These are phyloP conservation scores for Achaetomiella virescens DNA, from an alignment of 495 filamentous ascomycete genomes.

Conservation along the genomic window DNA sequence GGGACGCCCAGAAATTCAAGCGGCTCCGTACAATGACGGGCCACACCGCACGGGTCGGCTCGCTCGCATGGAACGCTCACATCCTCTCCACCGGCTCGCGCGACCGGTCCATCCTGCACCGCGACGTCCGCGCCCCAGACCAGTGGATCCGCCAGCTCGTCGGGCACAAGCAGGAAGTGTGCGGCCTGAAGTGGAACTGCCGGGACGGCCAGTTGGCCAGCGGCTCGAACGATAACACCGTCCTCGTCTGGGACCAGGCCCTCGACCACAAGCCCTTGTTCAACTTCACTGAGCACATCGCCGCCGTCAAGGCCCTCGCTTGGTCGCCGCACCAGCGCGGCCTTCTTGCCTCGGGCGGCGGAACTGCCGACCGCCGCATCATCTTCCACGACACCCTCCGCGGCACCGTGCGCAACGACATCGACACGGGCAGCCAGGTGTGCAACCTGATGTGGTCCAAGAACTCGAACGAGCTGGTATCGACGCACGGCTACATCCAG, in stretches of 20 bases:
- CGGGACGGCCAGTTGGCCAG: constrained; percentile 93
- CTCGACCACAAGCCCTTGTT: constrained; percentile 71
- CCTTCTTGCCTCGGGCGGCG: constrained; percentile 89
- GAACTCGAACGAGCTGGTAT: constrained; percentile 94
- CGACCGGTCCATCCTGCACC: constrained; percentile 88
- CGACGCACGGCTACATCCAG: constrained; percentile 94
- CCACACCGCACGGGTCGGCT: constrained; percentile 82
- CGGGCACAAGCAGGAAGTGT: constrained; percentile 99
- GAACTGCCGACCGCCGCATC: constrained; percentile 90
- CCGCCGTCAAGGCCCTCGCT: constrained; percentile 96
- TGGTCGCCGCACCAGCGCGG: constrained; percentile 96
- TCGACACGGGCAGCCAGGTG: constrained; percentile 94
- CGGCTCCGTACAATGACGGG: constrained; percentile 93
- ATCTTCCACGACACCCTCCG: constrained; percentile 95
- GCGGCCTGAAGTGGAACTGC: constrained; percentile 94
- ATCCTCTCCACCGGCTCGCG: constrained; percentile 93
- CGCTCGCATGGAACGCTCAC: constrained; percentile 95
- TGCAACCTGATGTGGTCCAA: constrained; percentile 95
- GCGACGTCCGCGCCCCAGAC: constrained; percentile 88
- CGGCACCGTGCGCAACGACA: constrained; percentile 68
- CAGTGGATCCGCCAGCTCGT: constrained; percentile 77
- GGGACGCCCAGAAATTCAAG: constrained; percentile 83
- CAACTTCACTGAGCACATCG: constrained; percentile 88
- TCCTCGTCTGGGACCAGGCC: constrained; percentile 96
- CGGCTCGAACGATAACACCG: constrained; percentile 95